Evolutionary conservation across 2,329 filamentous ascomycete genomes (phyloP).

Genomic region (Ophiocordyceps sinensis): DNA sequence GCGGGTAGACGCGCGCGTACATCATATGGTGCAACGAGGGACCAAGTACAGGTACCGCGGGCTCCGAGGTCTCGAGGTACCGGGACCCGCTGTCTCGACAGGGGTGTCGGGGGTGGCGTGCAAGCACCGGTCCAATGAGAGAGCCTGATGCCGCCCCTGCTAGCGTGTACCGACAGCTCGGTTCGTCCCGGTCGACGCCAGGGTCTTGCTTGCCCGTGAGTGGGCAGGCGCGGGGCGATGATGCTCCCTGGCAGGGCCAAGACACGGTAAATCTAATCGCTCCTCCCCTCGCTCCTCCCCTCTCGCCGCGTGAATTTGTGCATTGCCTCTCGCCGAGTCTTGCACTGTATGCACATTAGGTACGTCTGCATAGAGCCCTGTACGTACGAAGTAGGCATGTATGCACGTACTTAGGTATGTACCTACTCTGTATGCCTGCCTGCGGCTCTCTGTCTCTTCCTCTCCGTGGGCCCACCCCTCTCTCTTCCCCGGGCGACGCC

Average conservation of each 20-base stretch:
- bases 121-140: slow-evolving; percentile 7
- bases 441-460: not conserved
- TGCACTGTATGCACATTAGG: too few relatives aligned
- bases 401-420: too few relatives aligned
- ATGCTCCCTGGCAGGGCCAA: not conserved
- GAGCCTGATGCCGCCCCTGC: slow-evolving; percentile 1
- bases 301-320: not conserved
- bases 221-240: slow-evolving; percentile 1
- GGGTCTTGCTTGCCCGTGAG: not conserved
- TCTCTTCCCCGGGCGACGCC: not conserved
- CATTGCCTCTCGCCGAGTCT: not conserved
- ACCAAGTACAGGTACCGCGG: not conserved
- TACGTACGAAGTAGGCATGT: not conserved
- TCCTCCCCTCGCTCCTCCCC: too few relatives aligned
- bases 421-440: too few relatives aligned
- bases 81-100: slow-evolving; percentile 6
- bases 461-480: not conserved
- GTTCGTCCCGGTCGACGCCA: slow-evolving; percentile 13
- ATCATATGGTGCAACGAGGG: not conserved
- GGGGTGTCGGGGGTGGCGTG: slow-evolving; percentile 6
- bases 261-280: not conserved
- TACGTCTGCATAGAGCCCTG: too few relatives aligned
- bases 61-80: not conserved
- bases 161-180: slow-evolving; percentile 23
- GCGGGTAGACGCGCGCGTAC: slow-evolving; percentile 17